Conservation (phyloP, 768 basidiomycete species). For the Omphalotus guepiniiformis region DNA sequence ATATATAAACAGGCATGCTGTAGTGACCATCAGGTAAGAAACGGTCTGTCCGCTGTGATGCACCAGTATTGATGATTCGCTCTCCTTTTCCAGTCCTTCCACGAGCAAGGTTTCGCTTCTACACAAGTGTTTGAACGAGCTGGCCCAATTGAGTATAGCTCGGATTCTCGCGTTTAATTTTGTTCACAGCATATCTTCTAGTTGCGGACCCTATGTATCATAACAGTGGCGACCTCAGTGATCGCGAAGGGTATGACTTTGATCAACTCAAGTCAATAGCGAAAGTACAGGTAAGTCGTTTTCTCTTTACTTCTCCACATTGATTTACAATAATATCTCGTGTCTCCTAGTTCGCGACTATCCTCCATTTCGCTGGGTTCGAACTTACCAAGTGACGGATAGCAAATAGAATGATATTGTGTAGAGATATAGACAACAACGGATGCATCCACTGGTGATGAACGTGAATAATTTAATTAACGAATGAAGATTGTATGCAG, state of each 20-base stretch:
- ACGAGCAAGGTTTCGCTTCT: conserved; percentile 78
- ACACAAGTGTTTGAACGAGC: conserved; percentile 88
- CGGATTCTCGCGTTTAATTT: neutral
- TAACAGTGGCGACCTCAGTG: conserved; percentile 78
- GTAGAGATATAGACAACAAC: no score
- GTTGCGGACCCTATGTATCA: conserved; percentile 91
- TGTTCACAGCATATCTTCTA: conserved; percentile 15
- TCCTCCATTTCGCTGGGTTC: conserved; percentile 67
- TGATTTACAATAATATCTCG: neutral
- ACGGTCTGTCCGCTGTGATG: neutral
- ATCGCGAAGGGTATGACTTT: conserved; percentile 79
- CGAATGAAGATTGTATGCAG: neutral
- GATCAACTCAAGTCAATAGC: conserved; percentile 79
- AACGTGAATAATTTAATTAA: neutral
- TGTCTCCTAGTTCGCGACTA: conserved; percentile 54
- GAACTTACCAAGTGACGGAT: conserved; percentile 29
- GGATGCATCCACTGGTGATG: no score
- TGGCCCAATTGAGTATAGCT: conserved; percentile 57
- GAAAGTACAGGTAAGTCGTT: conserved; percentile 89
- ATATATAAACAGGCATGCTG: conserved; percentile 62
- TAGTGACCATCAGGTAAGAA: conserved; percentile 78
- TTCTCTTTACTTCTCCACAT: neutral
- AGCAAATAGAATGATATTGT: neutral
- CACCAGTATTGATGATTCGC: neutral
- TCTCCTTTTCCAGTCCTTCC: conserved; percentile 55